These are phyloP conservation scores for Paraphaeosphaeria sporulosa DNA, from an alignment of 2,329 filamentous ascomycete genomes.

Conservation along the genomic window DNA sequence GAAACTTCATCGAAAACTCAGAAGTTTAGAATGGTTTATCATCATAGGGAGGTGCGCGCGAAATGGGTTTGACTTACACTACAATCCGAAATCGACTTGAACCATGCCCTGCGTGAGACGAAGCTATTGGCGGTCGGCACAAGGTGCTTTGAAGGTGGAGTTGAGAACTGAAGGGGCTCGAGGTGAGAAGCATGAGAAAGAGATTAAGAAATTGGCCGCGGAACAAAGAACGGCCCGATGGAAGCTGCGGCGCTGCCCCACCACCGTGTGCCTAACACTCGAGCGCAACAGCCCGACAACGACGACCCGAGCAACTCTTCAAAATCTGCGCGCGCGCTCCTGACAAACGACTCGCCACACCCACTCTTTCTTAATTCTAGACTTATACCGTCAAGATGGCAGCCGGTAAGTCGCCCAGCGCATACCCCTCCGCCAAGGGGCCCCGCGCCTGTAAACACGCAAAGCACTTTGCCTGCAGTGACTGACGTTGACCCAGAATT, in stretches of 20 bases:
- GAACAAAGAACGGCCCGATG: constrained; percentile 28
- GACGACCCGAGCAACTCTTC: constrained; percentile 7
- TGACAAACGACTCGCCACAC: background rate
- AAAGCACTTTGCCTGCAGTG: background rate
- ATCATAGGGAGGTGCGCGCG: constrained; percentile 34
- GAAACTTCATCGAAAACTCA: constrained; percentile 47
- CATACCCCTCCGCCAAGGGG: constrained; percentile 8
- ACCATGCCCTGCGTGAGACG: constrained; percentile 8
- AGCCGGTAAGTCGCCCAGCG: constrained; percentile 3
- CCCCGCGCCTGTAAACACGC: constrained; percentile 14
- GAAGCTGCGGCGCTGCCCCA: constrained; percentile 30
- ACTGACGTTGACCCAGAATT: constrained; percentile 9
- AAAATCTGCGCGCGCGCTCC: constrained; percentile 16
- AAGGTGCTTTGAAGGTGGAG: constrained; percentile 12
- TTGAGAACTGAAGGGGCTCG: constrained; percentile 7
- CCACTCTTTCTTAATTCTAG: background rate
- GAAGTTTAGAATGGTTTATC: constrained; percentile 43
- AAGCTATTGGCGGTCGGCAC: constrained; percentile 1
- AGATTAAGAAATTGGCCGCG: constrained; percentile 28
- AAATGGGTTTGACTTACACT: constrained; percentile 29
- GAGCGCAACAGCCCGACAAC: constrained; percentile 25
- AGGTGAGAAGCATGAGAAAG: constrained; percentile 15
- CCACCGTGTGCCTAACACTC: constrained; percentile 31
- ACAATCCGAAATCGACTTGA: background rate
- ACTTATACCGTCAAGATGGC: constrained; percentile 21